A percentile compares a stretch with the other conserved stretches of the same genome.
phyloP scores from a whole-genome alignment of 257 asterid genomes.

The Ocimum tenuiflorum region DNA sequence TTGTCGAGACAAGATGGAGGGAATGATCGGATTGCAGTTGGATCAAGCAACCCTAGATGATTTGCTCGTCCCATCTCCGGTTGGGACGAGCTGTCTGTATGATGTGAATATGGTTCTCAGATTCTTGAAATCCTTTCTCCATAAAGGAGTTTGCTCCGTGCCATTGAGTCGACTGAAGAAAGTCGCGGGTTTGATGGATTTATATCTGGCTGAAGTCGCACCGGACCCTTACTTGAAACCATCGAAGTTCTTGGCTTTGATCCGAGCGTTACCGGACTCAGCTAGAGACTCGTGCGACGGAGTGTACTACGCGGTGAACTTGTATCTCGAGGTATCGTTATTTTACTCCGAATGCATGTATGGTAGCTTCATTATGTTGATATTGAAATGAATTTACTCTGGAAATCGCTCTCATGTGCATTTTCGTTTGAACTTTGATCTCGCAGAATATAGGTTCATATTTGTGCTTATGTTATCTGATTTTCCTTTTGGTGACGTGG shows the following conservation, averaged over 20 bases:
- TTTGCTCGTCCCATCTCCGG: constrained; percentile 64
- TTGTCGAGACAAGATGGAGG: constrained; percentile 42
- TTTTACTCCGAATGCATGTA: background rate
- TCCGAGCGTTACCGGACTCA: constrained; percentile 55
- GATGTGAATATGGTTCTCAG: constrained; percentile 67
- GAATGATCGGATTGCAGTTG: constrained; percentile 63
- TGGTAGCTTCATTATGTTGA: background rate
- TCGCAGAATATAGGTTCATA: no score
- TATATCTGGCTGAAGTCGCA: constrained; percentile 71
- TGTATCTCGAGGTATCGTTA: constrained; percentile 57
- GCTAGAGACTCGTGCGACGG: constrained; percentile 64
- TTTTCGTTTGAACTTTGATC: no score
- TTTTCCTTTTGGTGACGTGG: no score
- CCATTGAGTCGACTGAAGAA: constrained; percentile 57
- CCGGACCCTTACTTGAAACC: constrained; percentile 71
- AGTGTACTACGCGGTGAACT: constrained; percentile 48
- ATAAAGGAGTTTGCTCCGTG: constrained; percentile 53
- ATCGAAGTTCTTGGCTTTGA: constrained; percentile 49
- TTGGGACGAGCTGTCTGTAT: constrained; percentile 43
- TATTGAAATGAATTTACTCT: no score
- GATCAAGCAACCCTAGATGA: constrained; percentile 61
- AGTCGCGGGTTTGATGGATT: constrained; percentile 53
- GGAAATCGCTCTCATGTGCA: no score
- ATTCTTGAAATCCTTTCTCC: constrained; percentile 47
- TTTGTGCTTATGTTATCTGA: no score